Percentiles rank a stretch among this genome's conserved stretches.
phyloP scores from a whole-genome alignment of 495 filamentous ascomycete species.

The Aspergillus cavernicola region DNA sequence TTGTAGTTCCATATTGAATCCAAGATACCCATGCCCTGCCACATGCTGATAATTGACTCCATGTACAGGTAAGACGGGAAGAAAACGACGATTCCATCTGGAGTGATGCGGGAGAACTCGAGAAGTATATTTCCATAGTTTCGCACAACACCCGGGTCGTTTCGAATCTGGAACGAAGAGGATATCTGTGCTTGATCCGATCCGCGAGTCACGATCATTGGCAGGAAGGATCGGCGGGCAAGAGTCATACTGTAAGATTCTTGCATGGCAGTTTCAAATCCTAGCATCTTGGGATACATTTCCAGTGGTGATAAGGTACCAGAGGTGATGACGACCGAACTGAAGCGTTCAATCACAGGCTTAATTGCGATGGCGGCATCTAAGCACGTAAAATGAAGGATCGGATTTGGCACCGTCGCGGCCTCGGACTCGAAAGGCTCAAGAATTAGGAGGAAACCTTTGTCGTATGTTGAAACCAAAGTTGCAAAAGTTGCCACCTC shows the following conservation, averaged over 20 bases:
- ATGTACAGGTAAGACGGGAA: constrained; percentile 99
- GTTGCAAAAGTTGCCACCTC: constrained; percentile 99
- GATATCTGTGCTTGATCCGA: constrained; percentile 90
- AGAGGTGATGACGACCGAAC: constrained; percentile 96
- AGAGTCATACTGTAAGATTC: constrained; percentile 98
- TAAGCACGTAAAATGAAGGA: constrained; percentile 93
- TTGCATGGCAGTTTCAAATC: constrained; percentile 85
- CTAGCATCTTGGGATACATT: constrained; percentile 99
- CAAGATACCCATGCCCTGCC: constrained; percentile 96
- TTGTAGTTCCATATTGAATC: constrained; percentile 99
- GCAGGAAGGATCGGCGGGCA: constrained; percentile 89
- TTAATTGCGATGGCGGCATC: constrained; percentile 99
- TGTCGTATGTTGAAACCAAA: constrained; percentile 94
- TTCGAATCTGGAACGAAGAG: constrained; percentile 88
- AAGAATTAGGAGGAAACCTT: constrained; percentile 91
- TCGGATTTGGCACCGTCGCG: constrained; percentile 91
- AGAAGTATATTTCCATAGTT: constrained; percentile 93
- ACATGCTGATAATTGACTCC: constrained; percentile 98
- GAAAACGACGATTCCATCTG: constrained; percentile 97
- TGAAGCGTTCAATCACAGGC: constrained; percentile 95
- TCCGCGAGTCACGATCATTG: constrained; percentile 95
- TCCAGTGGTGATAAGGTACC: constrained; percentile 95
- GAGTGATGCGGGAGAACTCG: constrained; percentile 91
- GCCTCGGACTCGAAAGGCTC: constrained; percentile 96
- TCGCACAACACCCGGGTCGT: constrained; percentile 88